These are phyloP conservation scores for Rhodotorula sp. DNA, from an alignment of 1,284 basidiomycete genomes.

Conservation along the genomic window DNA sequence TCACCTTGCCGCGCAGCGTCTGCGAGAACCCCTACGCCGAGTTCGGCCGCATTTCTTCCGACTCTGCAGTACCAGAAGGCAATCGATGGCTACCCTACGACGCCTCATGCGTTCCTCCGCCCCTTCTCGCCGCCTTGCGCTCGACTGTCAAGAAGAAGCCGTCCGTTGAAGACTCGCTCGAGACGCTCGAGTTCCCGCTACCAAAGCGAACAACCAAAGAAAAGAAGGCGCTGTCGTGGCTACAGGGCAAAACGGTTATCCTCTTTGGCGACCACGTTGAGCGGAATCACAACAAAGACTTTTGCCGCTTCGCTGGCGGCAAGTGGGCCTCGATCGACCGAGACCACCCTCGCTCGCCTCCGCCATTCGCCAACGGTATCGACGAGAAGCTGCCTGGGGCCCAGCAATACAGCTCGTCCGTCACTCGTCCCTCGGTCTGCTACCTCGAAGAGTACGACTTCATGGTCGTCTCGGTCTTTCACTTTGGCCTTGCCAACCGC, in stretches of 20 bases:
- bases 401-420: conserved; percentile 6
- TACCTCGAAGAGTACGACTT: conserved; percentile 36
- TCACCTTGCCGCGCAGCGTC: conserved; percentile 3
- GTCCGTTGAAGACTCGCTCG: not conserved
- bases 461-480: conserved; percentile 31
- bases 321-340: conserved; percentile 24
- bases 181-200: conserved; percentile 13
- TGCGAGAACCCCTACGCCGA: conserved; percentile 34
- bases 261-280: conserved; percentile 39
- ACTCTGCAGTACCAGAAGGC: conserved; percentile 13
- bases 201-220: not conserved
- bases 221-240: conserved; percentile 25
- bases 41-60: conserved; percentile 18
- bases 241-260: conserved; percentile 34
- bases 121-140: conserved; percentile 26
- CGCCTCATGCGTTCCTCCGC: conserved; percentile 23
- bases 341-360: conserved; percentile 36
- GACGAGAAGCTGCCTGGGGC: conserved; percentile 29
- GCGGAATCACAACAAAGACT: conserved; percentile 32
- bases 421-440: conserved; percentile 30
- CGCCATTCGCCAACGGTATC: conserved; percentile 36
- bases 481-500: conserved; percentile 36
- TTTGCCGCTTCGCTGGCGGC: conserved; percentile 36
- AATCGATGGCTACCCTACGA: conserved; percentile 35
- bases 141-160: not conserved